Conservation (phyloP, 2,329 filamentous ascomycete genomes). For the Fusarium sp. region DNA sequence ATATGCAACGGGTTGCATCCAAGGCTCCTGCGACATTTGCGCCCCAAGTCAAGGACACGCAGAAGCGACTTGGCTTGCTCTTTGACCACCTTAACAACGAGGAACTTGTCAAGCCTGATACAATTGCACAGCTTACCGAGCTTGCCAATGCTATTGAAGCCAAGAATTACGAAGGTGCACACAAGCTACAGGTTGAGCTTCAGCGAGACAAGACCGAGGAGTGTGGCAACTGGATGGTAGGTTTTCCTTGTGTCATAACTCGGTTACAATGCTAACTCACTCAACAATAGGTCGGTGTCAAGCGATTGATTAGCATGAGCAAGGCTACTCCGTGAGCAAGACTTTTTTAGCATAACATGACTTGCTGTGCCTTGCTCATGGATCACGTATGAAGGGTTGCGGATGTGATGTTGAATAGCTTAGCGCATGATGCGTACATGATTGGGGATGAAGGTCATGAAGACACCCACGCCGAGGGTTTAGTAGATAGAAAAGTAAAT, state of each 20-base stretch:
- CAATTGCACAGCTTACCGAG: slow-evolving; percentile 73
- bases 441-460: slow-evolving; percentile 41
- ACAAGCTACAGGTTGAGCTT: slow-evolving; percentile 78
- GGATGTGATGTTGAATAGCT: slow-evolving; percentile 41
- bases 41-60: slow-evolving; percentile 90
- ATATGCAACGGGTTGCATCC: slow-evolving; percentile 89
- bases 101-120: slow-evolving; percentile 85
- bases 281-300: slow-evolving; percentile 73
- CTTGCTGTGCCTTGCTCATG: slow-evolving; percentile 35
- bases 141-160: slow-evolving; percentile 74
- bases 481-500: slow-evolving; percentile 46
- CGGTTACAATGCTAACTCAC: slow-evolving; percentile 54
- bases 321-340: slow-evolving; percentile 71
- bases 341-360: slow-evolving; percentile 20
- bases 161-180: slow-evolving; percentile 76
- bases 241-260: slow-evolving; percentile 43
- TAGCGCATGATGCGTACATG: slow-evolving; percentile 38
- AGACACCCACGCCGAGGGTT: slow-evolving; percentile 41
- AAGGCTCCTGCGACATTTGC: slow-evolving; percentile 89
- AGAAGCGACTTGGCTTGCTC: slow-evolving; percentile 91
- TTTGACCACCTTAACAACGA: slow-evolving; percentile 98
- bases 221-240: slow-evolving; percentile 89
- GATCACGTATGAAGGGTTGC: slow-evolving; percentile 13
- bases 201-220: slow-evolving; percentile 82
- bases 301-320: slow-evolving; percentile 83